phyloP scores from a whole-genome alignment of 495 filamentous ascomycete species.

The Chaetomidium leptoderma region DNA sequence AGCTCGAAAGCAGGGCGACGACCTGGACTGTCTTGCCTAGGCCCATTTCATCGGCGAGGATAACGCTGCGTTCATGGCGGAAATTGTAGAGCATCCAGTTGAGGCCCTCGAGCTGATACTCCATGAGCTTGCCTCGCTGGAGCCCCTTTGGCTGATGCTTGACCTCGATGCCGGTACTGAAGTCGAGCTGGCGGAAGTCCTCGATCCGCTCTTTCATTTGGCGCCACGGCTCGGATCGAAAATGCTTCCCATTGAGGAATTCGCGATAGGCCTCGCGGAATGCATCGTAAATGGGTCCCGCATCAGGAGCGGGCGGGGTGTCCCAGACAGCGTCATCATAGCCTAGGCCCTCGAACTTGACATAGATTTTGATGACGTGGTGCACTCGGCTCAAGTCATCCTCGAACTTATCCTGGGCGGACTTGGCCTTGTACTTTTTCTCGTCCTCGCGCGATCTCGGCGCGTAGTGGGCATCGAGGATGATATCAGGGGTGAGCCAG shows the following conservation, averaged over 20 bases:
- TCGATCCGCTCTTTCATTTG: slow-evolving; percentile 59
- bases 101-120: slow-evolving; percentile 87
- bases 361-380: slow-evolving; percentile 64
- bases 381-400: slow-evolving; percentile 63
- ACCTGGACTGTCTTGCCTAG: slow-evolving; percentile 97
- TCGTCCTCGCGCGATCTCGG: slow-evolving; percentile 32
- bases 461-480: slow-evolving; percentile 65
- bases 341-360: slow-evolving; percentile 93
- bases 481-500: slow-evolving; percentile 78
- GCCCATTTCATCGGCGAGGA: slow-evolving; percentile 98
- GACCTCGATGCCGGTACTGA: slow-evolving; percentile 60
- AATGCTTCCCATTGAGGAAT: slow-evolving; percentile 70
- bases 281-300: slow-evolving; percentile 69
- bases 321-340: slow-evolving; percentile 95
- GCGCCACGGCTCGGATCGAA: slow-evolving; percentile 50
- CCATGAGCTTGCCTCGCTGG: slow-evolving; percentile 77
- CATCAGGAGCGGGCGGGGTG: slow-evolving; percentile 62
- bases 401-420: slow-evolving; percentile 46
- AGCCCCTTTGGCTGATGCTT: slow-evolving; percentile 70
- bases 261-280: slow-evolving; percentile 81
- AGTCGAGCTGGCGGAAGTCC: slow-evolving; percentile 58
- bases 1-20: slow-evolving; percentile 71
- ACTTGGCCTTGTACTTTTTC: slow-evolving; percentile 42
- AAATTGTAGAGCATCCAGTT: slow-evolving; percentile 98
- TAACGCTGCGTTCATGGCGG: slow-evolving; percentile 73